Evolutionary conservation across 1,284 basidiomycete genomes (phyloP).

Genomic region (Leccinum fuscescens): DNA sequence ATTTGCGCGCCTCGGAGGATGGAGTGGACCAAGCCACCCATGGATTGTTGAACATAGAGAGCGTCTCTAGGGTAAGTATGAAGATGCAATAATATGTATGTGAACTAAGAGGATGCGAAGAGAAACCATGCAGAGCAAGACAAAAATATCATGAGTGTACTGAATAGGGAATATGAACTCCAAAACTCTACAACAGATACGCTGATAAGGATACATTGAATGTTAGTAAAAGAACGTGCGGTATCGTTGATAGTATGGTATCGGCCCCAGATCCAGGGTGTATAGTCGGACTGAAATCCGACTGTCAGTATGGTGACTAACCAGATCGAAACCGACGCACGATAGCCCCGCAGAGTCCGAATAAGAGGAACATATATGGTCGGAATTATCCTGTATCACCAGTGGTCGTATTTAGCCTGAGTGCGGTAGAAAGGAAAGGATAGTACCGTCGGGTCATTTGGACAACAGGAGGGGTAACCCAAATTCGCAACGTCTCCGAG

Average conservation of each 20-base stretch:
- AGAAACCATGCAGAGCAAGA: not conserved
- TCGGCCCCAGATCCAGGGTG: constrained; percentile 25
- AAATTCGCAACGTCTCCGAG: constrained; percentile 60
- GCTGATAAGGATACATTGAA: constrained; percentile 18
- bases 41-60: not conserved
- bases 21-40: constrained; percentile 5
- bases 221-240: constrained; percentile 20
- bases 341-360: constrained; percentile 66
- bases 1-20: not conserved
- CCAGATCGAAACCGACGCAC: constrained; percentile 41
- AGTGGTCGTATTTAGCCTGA: constrained; percentile 3
- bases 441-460: constrained; percentile 58
- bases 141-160: not conserved
- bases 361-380: constrained; percentile 66
- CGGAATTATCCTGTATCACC: constrained; percentile 41
- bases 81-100: not conserved
- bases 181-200: constrained; percentile 24
- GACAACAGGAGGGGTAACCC: constrained; percentile 65
- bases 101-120: constrained; percentile 6
- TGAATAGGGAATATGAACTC: not conserved
- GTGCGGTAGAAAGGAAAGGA: constrained; percentile 4
- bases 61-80: not conserved
- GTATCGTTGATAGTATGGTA: constrained; percentile 11
- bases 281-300: constrained; percentile 22
- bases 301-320: constrained; percentile 12